These are phyloP conservation scores for Trypanosoma boissoni DNA, from an alignment of 208 protist species.

Conservation along the genomic window DNA sequence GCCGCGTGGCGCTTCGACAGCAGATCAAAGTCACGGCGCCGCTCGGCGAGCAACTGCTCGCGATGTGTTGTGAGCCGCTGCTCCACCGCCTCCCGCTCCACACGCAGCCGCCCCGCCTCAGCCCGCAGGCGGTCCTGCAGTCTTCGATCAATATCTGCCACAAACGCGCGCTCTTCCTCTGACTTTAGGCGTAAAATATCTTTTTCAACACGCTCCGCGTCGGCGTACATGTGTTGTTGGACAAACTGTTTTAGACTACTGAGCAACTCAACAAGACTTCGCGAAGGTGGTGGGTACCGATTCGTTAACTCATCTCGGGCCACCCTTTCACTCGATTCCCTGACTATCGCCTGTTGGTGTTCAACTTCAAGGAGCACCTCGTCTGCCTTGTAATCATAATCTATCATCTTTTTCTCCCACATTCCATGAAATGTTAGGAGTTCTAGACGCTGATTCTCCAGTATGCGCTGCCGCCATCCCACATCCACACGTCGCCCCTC, in stretches of 20 bases:
- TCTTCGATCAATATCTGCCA: slow-evolving; percentile 18
- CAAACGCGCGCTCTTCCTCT: slow-evolving; percentile 28
- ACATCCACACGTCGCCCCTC: slow-evolving; percentile 27
- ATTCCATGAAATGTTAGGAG: slow-evolving; percentile 32
- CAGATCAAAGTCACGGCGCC: slow-evolving; percentile 26
- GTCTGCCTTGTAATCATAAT: slow-evolving; percentile 36
- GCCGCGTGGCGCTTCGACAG: slow-evolving; percentile 24
- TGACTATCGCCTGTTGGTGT: slow-evolving; percentile 30
- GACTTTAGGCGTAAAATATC: slow-evolving; percentile 26
- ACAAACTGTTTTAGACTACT: slow-evolving; percentile 28
- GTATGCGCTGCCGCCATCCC: slow-evolving; percentile 22
- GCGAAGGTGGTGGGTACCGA: slow-evolving; percentile 7
- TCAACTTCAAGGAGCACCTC: slow-evolving; percentile 25
- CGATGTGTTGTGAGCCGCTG: slow-evolving; percentile 21
- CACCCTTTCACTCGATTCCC: slow-evolving; percentile 25
- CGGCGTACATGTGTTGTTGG: slow-evolving; percentile 37
- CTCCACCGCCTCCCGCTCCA: slow-evolving; percentile 27
- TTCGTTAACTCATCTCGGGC: slow-evolving; percentile 17
- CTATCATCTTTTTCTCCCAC: slow-evolving; percentile 35
- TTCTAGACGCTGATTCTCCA: slow-evolving; percentile 34
- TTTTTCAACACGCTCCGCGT: slow-evolving; percentile 32
- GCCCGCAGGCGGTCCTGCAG: slow-evolving; percentile 24
- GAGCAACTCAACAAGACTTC: slow-evolving; percentile 26
- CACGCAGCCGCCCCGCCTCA: slow-evolving; percentile 10
- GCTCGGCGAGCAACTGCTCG: slow-evolving; percentile 25